Evolutionary conservation across 352 stramenopile species (phyloP).

Genomic region (Phytophthora aleatoria): DNA sequence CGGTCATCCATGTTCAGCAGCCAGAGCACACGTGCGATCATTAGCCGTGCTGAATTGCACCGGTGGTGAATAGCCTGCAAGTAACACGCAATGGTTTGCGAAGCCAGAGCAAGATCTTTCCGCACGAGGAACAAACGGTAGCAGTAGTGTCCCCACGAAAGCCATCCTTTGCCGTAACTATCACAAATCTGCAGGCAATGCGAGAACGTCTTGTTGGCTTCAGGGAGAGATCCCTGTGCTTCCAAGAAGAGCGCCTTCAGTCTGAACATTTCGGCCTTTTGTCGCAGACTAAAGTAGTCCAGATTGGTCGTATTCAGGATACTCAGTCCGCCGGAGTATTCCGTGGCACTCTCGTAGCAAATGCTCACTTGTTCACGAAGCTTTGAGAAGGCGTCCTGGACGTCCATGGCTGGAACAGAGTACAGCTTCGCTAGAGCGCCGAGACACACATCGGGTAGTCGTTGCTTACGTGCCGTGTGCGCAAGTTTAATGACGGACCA

Average conservation of each 20-base stretch:
- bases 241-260: conserved; percentile 92
- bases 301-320: conserved; percentile 95
- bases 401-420: conserved; percentile 90
- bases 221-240: conserved; percentile 68
- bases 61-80: conserved; percentile 93
- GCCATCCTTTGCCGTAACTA: conserved; percentile 93
- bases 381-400: conserved; percentile 93
- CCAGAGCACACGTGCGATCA: conserved; percentile 92
- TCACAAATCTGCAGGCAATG: conserved; percentile 92
- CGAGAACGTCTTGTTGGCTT: conserved; percentile 93
- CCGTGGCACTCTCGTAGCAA: conserved; percentile 89
- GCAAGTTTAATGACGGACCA: conserved; percentile 94
- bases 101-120: conserved; percentile 77
- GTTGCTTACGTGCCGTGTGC: conserved; percentile 91
- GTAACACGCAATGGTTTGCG: conserved; percentile 93
- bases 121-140: conserved; percentile 83
- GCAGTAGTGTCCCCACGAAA: conserved; percentile 94
- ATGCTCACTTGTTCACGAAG: conserved; percentile 93
- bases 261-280: conserved; percentile 94
- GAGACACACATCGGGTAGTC: conserved; percentile 86
- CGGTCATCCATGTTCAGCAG: conserved; percentile 90
- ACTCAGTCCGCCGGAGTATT: conserved; percentile 87
- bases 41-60: conserved; percentile 86
- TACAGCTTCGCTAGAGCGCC: conserved; percentile 88
- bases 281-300: conserved; percentile 91